A percentile compares a stretch with the other conserved stretches of the same genome.
Conservation (phyloP, 345 rosid species). For the Gossypium bickii region DNA sequence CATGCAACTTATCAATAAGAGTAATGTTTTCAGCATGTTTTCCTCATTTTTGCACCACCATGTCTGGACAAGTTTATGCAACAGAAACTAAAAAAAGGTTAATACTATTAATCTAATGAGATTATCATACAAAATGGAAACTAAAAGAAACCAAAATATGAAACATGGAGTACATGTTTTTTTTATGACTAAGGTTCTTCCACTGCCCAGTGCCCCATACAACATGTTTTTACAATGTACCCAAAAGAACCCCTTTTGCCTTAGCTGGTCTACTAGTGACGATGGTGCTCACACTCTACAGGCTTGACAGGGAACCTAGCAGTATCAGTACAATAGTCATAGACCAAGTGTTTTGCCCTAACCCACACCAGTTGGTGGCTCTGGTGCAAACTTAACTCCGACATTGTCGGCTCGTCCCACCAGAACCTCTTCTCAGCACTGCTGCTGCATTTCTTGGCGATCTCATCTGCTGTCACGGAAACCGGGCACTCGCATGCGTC, state of each 20-base stretch:
- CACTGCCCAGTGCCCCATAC: not conserved
- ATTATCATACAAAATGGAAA: conserved; percentile 11
- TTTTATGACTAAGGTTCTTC: not conserved
- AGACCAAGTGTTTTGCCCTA: conserved; percentile 77
- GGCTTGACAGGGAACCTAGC: conserved; percentile 78
- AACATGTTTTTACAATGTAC: not conserved
- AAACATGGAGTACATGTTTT: conserved; percentile 14
- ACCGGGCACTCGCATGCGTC: conserved; percentile 73
- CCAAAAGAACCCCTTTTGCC: not conserved
- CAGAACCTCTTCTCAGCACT: conserved; percentile 55
- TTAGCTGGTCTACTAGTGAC: conserved; percentile 34
- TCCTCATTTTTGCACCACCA: not conserved
- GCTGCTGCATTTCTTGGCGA: conserved; percentile 56
- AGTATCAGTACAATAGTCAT: conserved; percentile 76
- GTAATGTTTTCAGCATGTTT: not conserved
- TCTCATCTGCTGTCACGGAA: conserved; percentile 36
- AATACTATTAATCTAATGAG: not conserved
- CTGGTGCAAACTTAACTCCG: conserved; percentile 77
- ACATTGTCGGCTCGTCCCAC: conserved; percentile 87
- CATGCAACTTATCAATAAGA: not conserved
- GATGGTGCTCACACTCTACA: conserved; percentile 88
- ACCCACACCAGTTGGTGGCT: conserved; percentile 97
- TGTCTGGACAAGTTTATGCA: not conserved
- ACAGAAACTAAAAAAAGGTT: not conserved
- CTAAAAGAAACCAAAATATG: conserved; percentile 5